Conservation (phyloP, 2,329 filamentous ascomycete genomes). For the Cladosporium sp. region DNA sequence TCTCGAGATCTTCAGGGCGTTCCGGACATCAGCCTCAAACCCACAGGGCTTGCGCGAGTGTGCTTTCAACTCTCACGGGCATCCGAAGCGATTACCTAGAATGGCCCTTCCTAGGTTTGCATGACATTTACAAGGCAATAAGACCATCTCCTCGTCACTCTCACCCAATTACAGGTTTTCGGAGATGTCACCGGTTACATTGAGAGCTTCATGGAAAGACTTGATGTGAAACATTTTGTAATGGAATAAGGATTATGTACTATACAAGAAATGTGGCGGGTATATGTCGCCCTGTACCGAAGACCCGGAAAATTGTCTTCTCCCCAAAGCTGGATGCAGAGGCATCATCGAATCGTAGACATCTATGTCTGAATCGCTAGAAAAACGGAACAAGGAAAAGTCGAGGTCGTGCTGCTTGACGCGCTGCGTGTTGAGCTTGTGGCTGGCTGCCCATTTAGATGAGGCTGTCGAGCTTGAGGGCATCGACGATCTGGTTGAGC, state of each 20-base stretch:
- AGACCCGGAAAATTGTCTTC: neutral
- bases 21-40: too few relatives aligned
- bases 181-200: neutral
- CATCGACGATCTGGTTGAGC: neutral
- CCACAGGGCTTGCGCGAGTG: too few relatives aligned
- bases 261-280: neutral
- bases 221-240: neutral
- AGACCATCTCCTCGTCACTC: too few relatives aligned
- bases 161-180: too few relatives aligned
- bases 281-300: neutral
- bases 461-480: too few relatives aligned
- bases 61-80: too few relatives aligned
- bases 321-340: neutral
- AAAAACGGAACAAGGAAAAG: neutral
- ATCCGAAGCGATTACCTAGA: too few relatives aligned
- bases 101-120: too few relatives aligned
- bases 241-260: neutral
- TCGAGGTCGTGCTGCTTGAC: neutral
- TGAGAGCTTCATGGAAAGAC: neutral
- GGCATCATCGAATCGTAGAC: conserved; percentile 7
- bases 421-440: too few relatives aligned
- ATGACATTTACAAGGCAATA: too few relatives aligned
- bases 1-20: too few relatives aligned
- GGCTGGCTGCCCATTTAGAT: too few relatives aligned
- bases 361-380: neutral